These are phyloP conservation scores for Naumovozyma baii DNA, from an alignment of 805 yeast genomes.

Conservation along the genomic window DNA sequence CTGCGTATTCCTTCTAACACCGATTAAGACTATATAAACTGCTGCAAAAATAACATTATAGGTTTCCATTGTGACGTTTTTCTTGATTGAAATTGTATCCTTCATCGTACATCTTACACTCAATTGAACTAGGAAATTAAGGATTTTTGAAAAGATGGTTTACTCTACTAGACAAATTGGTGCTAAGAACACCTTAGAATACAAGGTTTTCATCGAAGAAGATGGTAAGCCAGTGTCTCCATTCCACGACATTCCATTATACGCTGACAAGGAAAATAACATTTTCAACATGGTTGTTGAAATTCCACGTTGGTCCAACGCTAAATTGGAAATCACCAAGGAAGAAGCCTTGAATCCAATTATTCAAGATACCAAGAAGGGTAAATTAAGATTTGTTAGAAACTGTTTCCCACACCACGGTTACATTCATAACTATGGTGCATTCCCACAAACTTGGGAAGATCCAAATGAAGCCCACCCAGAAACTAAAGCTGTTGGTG, in stretches of 20 bases:
- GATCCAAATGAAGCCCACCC: constrained; percentile 56
- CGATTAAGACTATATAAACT: not conserved
- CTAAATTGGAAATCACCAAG: constrained; percentile 90
- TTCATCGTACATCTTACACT: too few relatives aligned
- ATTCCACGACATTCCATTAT: constrained; percentile 88
- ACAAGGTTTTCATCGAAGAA: constrained; percentile 82
- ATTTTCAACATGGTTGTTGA: constrained; percentile 87
- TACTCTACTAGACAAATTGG: constrained; percentile 90
- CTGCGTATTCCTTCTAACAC: too few relatives aligned
- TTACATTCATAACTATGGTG: constrained; percentile 96
- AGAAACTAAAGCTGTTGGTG: constrained; percentile 65
- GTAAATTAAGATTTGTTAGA: constrained; percentile 89
- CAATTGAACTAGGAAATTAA: not conserved
- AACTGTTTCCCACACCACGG: constrained; percentile 99
- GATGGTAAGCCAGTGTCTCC: constrained; percentile 93
- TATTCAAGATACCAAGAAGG: constrained; percentile 94
- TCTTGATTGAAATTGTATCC: too few relatives aligned
- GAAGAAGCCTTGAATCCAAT: constrained; percentile 83
- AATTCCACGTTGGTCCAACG: constrained; percentile 98
- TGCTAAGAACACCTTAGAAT: constrained; percentile 90
- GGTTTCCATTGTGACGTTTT: too few relatives aligned
- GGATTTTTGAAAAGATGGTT: constrained; percentile 47
- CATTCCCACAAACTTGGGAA: constrained; percentile 93
- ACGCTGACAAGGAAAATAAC: constrained; percentile 87
- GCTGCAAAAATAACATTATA: not conserved